Evolutionary conservation across 768 basidiomycete genomes (phyloP).

Genomic region (Tephrocybe sp.): DNA sequence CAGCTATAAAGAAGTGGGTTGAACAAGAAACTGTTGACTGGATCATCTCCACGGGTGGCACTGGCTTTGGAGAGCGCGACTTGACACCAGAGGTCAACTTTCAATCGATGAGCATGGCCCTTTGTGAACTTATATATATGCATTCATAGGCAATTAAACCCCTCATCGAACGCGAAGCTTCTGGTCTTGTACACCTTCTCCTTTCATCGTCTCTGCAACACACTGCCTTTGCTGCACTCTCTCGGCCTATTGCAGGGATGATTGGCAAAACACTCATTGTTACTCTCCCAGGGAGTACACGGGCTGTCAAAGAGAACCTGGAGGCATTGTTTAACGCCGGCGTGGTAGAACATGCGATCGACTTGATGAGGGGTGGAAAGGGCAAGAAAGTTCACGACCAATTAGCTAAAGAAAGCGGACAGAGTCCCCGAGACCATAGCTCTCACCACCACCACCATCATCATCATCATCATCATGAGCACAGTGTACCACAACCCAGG

Average conservation of each 20-base stretch:
- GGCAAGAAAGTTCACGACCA: constrained; percentile 56
- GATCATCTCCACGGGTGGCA: constrained; percentile 85
- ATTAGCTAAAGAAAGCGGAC: constrained; percentile 30
- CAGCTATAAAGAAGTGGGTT: constrained; percentile 44
- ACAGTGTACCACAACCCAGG: constrained; percentile 49
- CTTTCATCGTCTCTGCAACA: constrained; percentile 64
- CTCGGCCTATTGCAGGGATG: constrained; percentile 80
- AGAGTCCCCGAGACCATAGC: constrained; percentile 16
- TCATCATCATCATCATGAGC: constrained; percentile 32
- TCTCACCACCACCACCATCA: constrained; percentile 30
- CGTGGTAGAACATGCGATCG: constrained; percentile 68
- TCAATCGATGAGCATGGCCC: neutral
- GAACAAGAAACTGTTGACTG: constrained; percentile 53
- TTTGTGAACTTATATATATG: neutral
- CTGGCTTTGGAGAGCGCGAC: constrained; percentile 81
- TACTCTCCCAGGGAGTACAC: constrained; percentile 83
- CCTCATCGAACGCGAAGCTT: constrained; percentile 61
- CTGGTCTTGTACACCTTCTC: constrained; percentile 76
- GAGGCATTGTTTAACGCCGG: constrained; percentile 55
- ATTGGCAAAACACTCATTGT: constrained; percentile 63
- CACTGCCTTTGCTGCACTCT: constrained; percentile 79
- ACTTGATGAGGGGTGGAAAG: constrained; percentile 66
- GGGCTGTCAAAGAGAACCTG: constrained; percentile 80
- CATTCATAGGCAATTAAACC: constrained; percentile 50
- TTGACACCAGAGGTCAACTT: constrained; percentile 72